Evolutionary conservation across 148 eudicot species (phyloP), one percentile per base, ranked within the genome.

Genomic region (Cornus controversa): DNA sequence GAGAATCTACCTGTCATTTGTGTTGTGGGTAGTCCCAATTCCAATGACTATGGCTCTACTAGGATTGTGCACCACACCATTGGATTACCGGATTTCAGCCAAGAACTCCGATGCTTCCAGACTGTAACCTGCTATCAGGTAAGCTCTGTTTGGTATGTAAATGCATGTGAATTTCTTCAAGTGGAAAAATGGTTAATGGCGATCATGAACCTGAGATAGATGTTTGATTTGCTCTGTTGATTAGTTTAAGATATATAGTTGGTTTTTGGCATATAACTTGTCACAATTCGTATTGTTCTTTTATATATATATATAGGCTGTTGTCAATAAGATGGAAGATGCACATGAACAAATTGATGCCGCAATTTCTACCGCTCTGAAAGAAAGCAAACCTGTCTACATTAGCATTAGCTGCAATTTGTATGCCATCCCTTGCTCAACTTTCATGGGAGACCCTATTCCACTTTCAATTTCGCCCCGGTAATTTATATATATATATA

Each of bases 81-180:
- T 18, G 84, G 84, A 27, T 40, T 81, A 20, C 72, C 84, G 8
- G 84, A 81, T 77, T 81, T 81, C 23, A 77, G 77, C 28, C 84
- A 81, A 62, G 84, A 77, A 24, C 64, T 72, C 2, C 60, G 75
- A 22, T 81, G 83, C 70, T 81, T 76, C 42, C 80, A 76, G 69
- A 71, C 80, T 37, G 84, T 81, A 6, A 81, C 84, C 14, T 81
- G 84, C 34, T 73, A 81, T 77, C 84, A 77, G 70, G 77, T 75
- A 69, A 74, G 25, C 34, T 31, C n/a, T n/a, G n/a, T n/a, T n/a
- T n/a, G n/a, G n/a, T n/a, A n/a, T n/a, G n/a, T n/a, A n/a, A n/a
- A n/a, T n/a, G n/a, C n/a, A n/a, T n/a, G n/a, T n/a, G n/a, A n/a
- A n/a, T n/a, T n/a, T n/a, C n/a, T n/a, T n/a, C n/a, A n/a, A n/a